Conservation (phyloP, 768 basidiomycete species). For the Cantharellus anzutake region DNA sequence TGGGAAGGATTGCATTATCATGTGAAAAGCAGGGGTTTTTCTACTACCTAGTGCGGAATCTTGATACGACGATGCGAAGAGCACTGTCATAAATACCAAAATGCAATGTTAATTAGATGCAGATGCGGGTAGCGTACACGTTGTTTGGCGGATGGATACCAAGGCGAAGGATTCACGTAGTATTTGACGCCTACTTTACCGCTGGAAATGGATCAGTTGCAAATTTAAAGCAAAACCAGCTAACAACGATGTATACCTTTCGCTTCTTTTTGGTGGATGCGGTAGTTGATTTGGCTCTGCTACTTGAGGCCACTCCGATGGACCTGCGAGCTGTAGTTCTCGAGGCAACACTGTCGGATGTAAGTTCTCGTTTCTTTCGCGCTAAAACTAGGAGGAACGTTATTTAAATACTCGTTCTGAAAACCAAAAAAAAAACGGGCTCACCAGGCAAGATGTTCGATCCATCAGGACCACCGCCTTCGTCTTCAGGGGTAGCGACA, state of each 20-base stretch:
- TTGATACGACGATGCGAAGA: too few relatives aligned
- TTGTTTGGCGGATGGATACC: too few relatives aligned
- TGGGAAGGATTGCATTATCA: slow-evolving; percentile 35
- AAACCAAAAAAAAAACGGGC: not conserved
- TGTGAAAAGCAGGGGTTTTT: slow-evolving; percentile 15
- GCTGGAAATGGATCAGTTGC: too few relatives aligned
- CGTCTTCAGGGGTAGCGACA: not conserved
- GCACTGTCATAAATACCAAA: too few relatives aligned
- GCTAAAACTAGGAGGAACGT: not conserved
- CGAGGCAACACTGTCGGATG: not conserved
- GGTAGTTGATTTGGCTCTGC: not conserved
- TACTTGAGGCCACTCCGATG: not conserved
- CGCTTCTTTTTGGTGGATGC: not conserved
- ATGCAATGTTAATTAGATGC: too few relatives aligned
- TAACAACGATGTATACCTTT: not conserved
- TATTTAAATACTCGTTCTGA: too few relatives aligned
- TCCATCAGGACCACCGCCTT: not conserved
- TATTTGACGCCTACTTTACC: too few relatives aligned
- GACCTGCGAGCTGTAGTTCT: not conserved
- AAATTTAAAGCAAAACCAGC: too few relatives aligned
- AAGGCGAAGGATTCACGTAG: too few relatives aligned
- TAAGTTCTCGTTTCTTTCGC: not conserved
- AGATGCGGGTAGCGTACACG: too few relatives aligned
- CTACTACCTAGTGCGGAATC: too few relatives aligned
- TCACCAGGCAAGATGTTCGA: not conserved